These are phyloP conservation scores for Neoconidiobolus thromboides DNA, from an alignment of 371 early-diverging fungal species.

Conservation along the genomic window DNA sequence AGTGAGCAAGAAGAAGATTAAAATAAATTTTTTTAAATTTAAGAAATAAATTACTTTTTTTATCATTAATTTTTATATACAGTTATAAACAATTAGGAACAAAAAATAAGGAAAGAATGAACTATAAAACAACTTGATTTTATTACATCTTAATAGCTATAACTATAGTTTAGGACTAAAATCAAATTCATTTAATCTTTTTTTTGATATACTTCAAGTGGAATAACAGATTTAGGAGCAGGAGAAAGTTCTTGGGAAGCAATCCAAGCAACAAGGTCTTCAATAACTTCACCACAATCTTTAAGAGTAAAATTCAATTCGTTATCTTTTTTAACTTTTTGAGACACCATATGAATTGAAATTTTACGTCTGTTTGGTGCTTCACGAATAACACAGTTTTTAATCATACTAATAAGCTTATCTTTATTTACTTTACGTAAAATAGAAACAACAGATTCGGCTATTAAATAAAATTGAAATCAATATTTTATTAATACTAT, in stretches of 20 bases:
- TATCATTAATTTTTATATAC: too few relatives aligned
- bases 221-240: not conserved
- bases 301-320: not conserved
- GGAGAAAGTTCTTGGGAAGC: not conserved
- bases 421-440: not conserved
- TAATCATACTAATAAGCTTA: not conserved
- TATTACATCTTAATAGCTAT: too few relatives aligned
- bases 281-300: not conserved
- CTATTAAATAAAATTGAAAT: not conserved
- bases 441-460: not conserved
- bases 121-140: too few relatives aligned
- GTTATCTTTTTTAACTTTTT: not conserved
- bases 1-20: too few relatives aligned
- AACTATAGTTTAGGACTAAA: too few relatives aligned
- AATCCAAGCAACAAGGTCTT: not conserved
- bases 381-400: not conserved
- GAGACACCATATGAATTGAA: slow-evolving; percentile 1
- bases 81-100: too few relatives aligned
- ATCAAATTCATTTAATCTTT: too few relatives aligned
- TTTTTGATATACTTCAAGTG: not conserved
- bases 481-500: slow-evolving; percentile 5
- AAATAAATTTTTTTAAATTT: too few relatives aligned
- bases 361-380: not conserved
- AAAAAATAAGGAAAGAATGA: too few relatives aligned
- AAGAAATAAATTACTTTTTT: too few relatives aligned